These are phyloP conservation scores for Colletotrichum truncatum DNA, from an alignment of 2,329 filamentous ascomycete genomes.

Conservation along the genomic window DNA sequence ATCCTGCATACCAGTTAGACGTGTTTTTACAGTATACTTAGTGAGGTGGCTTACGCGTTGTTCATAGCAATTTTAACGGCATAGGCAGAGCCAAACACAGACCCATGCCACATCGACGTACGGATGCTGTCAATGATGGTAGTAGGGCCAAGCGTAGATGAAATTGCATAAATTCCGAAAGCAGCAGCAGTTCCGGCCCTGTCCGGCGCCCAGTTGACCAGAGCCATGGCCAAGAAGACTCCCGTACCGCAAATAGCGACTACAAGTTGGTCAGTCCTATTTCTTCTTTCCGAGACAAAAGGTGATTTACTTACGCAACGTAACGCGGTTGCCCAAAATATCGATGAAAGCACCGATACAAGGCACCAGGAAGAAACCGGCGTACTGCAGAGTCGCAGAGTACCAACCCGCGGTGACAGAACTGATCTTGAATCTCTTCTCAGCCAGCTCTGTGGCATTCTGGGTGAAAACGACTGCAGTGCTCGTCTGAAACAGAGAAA, in stretches of 20 bases:
- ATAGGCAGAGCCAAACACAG: conserved; percentile 68
- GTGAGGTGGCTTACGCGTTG: conserved; percentile 45
- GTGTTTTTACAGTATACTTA: accelerated
- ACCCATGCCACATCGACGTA: conserved; percentile 67
- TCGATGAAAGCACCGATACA: conserved; percentile 65
- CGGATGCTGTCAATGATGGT: conserved; percentile 69
- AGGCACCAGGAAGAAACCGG: conserved; percentile 65
- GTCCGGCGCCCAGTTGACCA: conserved; percentile 61
- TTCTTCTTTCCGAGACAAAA: background rate
- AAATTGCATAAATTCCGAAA: conserved; percentile 68
- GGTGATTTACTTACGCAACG: conserved; percentile 40
- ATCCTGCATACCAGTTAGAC: conserved; percentile 47
- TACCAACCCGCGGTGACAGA: conserved; percentile 69
- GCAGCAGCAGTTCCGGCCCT: conserved; percentile 63
- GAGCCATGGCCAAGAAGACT: conserved; percentile 56
- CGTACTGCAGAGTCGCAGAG: conserved; percentile 63
- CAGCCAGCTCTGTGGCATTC: conserved; percentile 69
- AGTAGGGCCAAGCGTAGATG: conserved; percentile 63
- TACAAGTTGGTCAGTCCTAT: background rate
- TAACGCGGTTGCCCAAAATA: conserved; percentile 61
- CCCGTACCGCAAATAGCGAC: conserved; percentile 54
- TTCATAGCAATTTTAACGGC: conserved; percentile 70
- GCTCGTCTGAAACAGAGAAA: conserved; percentile 67
- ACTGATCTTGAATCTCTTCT: conserved; percentile 65
- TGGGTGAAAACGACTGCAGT: conserved; percentile 62